Percentiles rank a stretch among this genome's conserved stretches.
Evolutionary conservation across 2,329 filamentous ascomycete genomes (phyloP).

Genomic region (Ceratocystis lukuohia): DNA sequence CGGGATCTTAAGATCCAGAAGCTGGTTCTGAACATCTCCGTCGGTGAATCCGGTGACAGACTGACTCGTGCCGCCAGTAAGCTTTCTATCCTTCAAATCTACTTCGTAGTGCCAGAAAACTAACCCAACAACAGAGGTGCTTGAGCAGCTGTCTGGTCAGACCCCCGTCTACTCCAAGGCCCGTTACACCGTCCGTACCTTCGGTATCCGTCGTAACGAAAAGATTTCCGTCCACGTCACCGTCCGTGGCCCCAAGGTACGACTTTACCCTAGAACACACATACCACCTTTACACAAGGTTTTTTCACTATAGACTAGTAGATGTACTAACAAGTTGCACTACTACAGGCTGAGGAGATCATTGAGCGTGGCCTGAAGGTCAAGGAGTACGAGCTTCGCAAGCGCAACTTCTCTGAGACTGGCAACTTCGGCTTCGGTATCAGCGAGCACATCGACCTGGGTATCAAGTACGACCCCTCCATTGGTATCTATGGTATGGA

Average conservation of each 20-base stretch:
- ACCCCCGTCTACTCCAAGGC: conserved; percentile 99
- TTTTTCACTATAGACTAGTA: background rate
- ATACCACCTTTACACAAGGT: background rate
- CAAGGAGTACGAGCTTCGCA: conserved; percentile 99
- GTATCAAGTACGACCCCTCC: conserved; percentile 98
- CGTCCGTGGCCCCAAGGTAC: conserved; percentile 78
- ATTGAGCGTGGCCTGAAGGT: conserved; percentile 99
- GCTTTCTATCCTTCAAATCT: background rate
- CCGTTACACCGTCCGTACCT: conserved; percentile 99
- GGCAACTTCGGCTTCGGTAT: conserved; percentile 99
- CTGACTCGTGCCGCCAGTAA: conserved; percentile 85
- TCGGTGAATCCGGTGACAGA: conserved; percentile 99
- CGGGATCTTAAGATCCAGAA: conserved; percentile 99
- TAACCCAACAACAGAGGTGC: conserved; percentile 48
- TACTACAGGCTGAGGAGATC: conserved; percentile 77
- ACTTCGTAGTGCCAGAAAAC: background rate
- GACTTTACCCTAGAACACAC: background rate
- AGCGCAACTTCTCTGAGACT: conserved; percentile 99
- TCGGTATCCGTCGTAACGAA: conserved; percentile 99
- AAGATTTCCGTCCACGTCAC: conserved; percentile 99
- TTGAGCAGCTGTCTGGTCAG: conserved; percentile 98
- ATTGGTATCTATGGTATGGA: conserved; percentile 99
- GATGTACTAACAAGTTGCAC: conserved; percentile 22
- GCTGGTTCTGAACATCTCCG: conserved; percentile 98
- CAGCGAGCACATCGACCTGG: conserved; percentile 99